Evolutionary conservation across 768 basidiomycete genomes (phyloP).

Genomic region (Zangia roseola): DNA sequence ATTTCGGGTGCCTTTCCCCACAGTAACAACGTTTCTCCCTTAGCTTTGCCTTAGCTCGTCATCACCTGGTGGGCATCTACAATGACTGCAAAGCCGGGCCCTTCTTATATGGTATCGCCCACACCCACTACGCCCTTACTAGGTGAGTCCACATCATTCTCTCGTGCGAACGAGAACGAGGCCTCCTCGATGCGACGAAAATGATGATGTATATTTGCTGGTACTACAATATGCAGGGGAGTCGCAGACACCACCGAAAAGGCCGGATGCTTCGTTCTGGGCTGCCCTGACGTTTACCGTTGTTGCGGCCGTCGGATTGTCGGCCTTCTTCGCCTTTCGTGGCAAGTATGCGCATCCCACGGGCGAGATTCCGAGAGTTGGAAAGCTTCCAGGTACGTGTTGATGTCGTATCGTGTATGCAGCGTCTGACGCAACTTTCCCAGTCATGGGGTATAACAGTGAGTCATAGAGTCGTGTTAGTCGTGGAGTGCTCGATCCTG

Average conservation of each 20-base stretch:
- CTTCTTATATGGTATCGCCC: neutral
- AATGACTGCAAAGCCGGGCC: slow-evolving; percentile 11
- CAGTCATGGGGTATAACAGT: slow-evolving; percentile 69
- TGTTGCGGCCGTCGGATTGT: slow-evolving; percentile 19
- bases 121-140: slow-evolving; percentile 21
- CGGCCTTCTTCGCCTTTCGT: slow-evolving; percentile 13
- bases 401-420: neutral
- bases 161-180: neutral
- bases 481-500: slow-evolving; percentile 2
- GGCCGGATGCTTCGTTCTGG: slow-evolving; percentile 4
- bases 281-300: slow-evolving; percentile 16
- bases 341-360: neutral
- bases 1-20: slow-evolving; percentile 5
- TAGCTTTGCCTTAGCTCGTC: neutral
- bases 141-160: slow-evolving; percentile 6
- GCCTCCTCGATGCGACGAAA: neutral
- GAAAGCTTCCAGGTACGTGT: slow-evolving; percentile 36
- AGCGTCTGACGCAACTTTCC: neutral
- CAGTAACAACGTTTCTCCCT: neutral
- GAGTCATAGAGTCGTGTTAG: slow-evolving; percentile 18
- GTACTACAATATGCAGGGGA: slow-evolving; percentile 1
- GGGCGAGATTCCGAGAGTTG: slow-evolving; percentile 24
- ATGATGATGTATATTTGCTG: neutral
- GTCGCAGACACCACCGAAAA: neutral
- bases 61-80: neutral